These are phyloP conservation scores for Sarocladium kiliense DNA, from an alignment of 2,329 filamentous ascomycete genomes.

Conservation along the genomic window DNA sequence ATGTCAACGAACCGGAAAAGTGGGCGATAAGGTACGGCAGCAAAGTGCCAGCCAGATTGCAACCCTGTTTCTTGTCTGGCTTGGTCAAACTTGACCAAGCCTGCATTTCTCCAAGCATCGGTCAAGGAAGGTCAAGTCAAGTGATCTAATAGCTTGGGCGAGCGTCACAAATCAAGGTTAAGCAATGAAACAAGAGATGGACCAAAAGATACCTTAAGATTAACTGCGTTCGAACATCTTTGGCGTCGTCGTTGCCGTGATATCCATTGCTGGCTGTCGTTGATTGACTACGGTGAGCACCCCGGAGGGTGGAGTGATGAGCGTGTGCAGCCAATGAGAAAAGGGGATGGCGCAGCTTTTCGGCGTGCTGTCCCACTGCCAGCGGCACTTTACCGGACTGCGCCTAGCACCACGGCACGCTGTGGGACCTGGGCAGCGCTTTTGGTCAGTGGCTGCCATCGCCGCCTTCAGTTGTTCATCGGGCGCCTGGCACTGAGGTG, in stretches of 20 bases:
- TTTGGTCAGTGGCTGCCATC: not conserved
- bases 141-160: too few species aligned
- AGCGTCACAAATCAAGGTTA: not conserved
- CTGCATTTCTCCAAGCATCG: too few species aligned
- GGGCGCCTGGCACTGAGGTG: too few species aligned
- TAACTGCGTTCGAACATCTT: not conserved
- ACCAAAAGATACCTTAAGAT: too few species aligned
- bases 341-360: conserved; percentile 3
- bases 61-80: not conserved
- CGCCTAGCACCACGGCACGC: not conserved
- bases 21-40: not conserved
- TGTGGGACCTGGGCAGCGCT: not conserved
- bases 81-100: too few species aligned
- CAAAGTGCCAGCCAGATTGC: not conserved
- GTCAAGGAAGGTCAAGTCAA: too few species aligned
- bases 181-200: not conserved
- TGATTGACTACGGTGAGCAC: not conserved
- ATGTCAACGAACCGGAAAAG: not conserved
- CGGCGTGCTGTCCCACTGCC: not conserved
- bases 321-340: not conserved
- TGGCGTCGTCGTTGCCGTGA: not conserved
- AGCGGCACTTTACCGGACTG: not conserved
- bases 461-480: not conserved
- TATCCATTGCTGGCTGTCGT: not conserved
- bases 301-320: too few species aligned